phyloP scores from a whole-genome alignment of 2,329 filamentous ascomycete genomes.

The Colletotrichum shisoi region DNA sequence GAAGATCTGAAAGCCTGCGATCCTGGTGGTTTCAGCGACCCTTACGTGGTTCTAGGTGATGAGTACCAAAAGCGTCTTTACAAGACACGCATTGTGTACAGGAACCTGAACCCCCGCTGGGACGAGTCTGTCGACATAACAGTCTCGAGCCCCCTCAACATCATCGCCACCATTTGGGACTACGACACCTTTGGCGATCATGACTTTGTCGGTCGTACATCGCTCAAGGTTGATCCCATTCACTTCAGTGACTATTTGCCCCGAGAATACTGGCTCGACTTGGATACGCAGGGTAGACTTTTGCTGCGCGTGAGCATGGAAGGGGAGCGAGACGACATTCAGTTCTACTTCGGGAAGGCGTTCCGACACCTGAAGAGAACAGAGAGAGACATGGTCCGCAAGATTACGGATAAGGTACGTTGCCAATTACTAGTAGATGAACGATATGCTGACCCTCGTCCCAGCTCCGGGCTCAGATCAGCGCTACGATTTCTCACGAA shows the following conservation, averaged over 20 bases:
- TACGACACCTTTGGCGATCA: constrained; percentile 97
- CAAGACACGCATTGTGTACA: constrained; percentile 91
- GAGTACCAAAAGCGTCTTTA: constrained; percentile 97
- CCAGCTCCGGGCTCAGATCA: constrained; percentile 91
- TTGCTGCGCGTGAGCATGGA: constrained; percentile 97
- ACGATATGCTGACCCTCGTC: constrained; percentile 40
- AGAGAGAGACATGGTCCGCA: constrained; percentile 96
- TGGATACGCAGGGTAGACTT: constrained; percentile 92
- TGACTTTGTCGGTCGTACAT: constrained; percentile 96
- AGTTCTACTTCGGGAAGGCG: constrained; percentile 97
- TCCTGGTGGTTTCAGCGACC: constrained; percentile 90
- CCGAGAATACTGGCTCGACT: constrained; percentile 95
- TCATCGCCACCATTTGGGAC: constrained; percentile 98
- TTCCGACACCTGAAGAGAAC: constrained; percentile 95
- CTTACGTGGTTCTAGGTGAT: constrained; percentile 95
- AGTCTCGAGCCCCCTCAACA: constrained; percentile 86
- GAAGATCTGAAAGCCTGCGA: constrained; percentile 99
- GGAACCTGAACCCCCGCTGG: constrained; percentile 92
- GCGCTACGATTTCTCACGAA: constrained; percentile 82
- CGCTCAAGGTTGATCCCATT: constrained; percentile 94
- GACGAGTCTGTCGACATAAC: constrained; percentile 97
- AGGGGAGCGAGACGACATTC: constrained; percentile 95
- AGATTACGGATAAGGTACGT: constrained; percentile 93
- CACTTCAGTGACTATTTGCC: constrained; percentile 97
- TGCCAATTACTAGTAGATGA: neutral